phyloP scores from a whole-genome alignment of 768 basidiomycete species.

The Amyloporia xantha region DNA sequence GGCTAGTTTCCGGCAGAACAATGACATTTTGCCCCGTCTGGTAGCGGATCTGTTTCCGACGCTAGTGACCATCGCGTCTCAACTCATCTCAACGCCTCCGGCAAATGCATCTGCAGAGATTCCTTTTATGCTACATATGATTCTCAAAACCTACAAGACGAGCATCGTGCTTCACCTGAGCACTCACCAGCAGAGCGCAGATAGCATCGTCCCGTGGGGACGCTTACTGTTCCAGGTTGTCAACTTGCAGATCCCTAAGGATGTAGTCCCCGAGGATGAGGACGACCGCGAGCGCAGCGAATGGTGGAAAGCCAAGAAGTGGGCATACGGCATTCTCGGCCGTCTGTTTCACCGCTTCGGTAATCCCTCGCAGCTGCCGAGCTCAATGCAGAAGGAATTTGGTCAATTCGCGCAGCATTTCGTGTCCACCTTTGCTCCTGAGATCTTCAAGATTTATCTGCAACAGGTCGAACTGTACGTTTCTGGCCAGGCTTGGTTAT shows the following conservation, averaged over 20 bases:
- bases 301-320: conserved; percentile 94
- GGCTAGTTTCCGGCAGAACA: conserved; percentile 62
- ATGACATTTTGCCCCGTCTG: conserved; percentile 51
- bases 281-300: conserved; percentile 73
- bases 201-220: conserved; percentile 84
- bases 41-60: conserved; percentile 64
- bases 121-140: conserved; percentile 78
- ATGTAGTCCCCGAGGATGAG: conserved; percentile 60
- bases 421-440: conserved; percentile 71
- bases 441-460: conserved; percentile 79
- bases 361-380: conserved; percentile 81
- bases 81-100: conserved; percentile 61
- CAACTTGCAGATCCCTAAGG: conserved; percentile 60
- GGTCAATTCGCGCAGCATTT: conserved; percentile 71
- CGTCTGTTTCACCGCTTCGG: conserved; percentile 82
- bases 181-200: conserved; percentile 63
- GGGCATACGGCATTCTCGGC: conserved; percentile 81
- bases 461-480: conserved; percentile 65
- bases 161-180: conserved; percentile 72
- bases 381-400: conserved; percentile 63
- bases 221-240: conserved; percentile 74
- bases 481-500: conserved; percentile 70
- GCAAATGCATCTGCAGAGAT: conserved; percentile 58
- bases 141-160: conserved; percentile 82
- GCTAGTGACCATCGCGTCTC: conserved; percentile 65